phyloP scores from a whole-genome alignment of 2,329 filamentous ascomycete species.

The Ceratocystis cacaofunesta region DNA sequence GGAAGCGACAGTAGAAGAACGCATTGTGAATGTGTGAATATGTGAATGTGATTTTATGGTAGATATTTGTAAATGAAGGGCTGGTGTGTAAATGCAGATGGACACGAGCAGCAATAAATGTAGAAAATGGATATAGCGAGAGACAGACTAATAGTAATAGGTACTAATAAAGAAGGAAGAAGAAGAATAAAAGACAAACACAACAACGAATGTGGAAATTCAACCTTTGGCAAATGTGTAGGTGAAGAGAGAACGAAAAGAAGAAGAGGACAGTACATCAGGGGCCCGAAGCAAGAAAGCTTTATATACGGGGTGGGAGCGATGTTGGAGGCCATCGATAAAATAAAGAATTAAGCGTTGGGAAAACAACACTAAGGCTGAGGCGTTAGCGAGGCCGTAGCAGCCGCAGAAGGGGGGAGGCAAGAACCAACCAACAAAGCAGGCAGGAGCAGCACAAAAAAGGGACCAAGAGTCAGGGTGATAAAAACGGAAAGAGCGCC shows the following conservation, averaged over 20 bases:
- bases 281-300: neutral
- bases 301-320: neutral
- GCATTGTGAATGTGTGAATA: conserved; percentile 15
- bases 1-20: conserved; percentile 12
- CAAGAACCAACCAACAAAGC: neutral
- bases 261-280: neutral
- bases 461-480: neutral
- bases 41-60: neutral
- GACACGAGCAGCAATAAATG: neutral
- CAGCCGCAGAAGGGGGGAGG: neutral
- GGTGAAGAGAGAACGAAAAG: neutral
- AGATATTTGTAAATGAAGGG: conserved; percentile 10
- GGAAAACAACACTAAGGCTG: neutral
- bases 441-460: neutral
- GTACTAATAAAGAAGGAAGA: conserved; percentile 7
- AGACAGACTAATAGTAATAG: conserved; percentile 2
- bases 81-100: neutral
- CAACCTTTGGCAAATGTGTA: conserved; percentile 2
- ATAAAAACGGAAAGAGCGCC: neutral
- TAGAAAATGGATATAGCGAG: conserved; percentile 8
- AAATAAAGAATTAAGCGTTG: neutral
- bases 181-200: neutral
- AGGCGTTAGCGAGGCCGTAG: conserved; percentile 3
- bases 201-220: conserved; percentile 7
- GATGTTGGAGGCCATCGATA: neutral